phyloP scores from a whole-genome alignment of 1,284 basidiomycete species.

The Puccinia coronata region DNA sequence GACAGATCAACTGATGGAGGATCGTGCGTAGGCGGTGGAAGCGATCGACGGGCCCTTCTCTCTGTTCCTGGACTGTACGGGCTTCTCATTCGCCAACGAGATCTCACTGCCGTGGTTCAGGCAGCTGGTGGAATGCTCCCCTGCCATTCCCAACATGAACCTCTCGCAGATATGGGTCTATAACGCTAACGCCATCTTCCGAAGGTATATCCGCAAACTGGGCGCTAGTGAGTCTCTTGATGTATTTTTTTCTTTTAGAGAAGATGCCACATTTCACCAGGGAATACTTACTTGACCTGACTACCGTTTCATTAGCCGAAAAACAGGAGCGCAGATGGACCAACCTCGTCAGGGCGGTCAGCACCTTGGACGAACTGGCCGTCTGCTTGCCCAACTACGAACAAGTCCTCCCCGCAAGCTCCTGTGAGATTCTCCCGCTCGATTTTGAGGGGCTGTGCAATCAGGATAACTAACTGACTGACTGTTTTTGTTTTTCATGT shows the following conservation, averaged over 20 bases:
- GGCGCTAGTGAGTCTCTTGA: slow-evolving; percentile 16
- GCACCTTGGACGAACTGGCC: slow-evolving; percentile 48
- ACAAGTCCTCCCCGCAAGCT: slow-evolving; percentile 48
- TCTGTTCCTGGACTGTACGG: slow-evolving; percentile 52
- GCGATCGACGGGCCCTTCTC: slow-evolving; percentile 58
- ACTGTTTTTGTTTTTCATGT: no score
- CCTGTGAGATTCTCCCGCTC: slow-evolving; percentile 32
- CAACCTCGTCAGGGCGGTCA: slow-evolving; percentile 31
- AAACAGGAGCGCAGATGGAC: slow-evolving; percentile 37
- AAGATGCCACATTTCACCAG: no score
- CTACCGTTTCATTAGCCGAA: slow-evolving; percentile 15
- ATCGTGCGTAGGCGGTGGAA: slow-evolving; percentile 59
- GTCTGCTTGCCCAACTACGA: slow-evolving; percentile 48
- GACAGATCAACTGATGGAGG: not conserved
- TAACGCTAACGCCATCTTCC: slow-evolving; percentile 48
- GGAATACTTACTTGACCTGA: no score
- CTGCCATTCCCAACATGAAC: slow-evolving; percentile 24
- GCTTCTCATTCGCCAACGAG: slow-evolving; percentile 39
- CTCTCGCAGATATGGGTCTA: slow-evolving; percentile 44
- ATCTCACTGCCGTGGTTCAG: slow-evolving; percentile 48
- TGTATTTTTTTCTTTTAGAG: no score
- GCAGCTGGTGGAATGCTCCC: slow-evolving; percentile 48
- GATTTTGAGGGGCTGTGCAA: no score
- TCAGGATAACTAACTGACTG: no score
- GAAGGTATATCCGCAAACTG: slow-evolving; percentile 50